Percentiles rank a stretch among this genome's conserved stretches.
Conservation (phyloP, 2,329 filamentous ascomycete species). For the Lecanicillium sp. region DNA sequence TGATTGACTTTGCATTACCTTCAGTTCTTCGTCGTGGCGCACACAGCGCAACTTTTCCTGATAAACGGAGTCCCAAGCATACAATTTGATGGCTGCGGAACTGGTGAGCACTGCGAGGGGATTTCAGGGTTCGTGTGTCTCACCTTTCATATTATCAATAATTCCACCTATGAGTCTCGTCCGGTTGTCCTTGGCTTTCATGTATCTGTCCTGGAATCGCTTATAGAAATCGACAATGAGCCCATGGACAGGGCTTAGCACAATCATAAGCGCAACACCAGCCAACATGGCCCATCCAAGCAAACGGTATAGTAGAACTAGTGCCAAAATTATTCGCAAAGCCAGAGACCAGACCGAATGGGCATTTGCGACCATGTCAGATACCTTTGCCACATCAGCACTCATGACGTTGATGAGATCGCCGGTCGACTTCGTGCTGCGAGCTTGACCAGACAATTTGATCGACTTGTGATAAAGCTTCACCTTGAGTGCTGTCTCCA, state of each 20-base stretch:
- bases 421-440: conserved; percentile 74
- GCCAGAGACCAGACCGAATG: conserved; percentile 88
- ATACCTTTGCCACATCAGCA: conserved; percentile 80
- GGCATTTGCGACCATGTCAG: conserved; percentile 82
- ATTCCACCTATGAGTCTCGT: conserved; percentile 87
- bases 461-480: conserved; percentile 83
- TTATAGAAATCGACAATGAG: conserved; percentile 83
- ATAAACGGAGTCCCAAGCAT: conserved; percentile 86
- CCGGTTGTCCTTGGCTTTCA: conserved; percentile 90
- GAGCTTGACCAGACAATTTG: conserved; percentile 77
- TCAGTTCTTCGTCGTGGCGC: conserved; percentile 80
- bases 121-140: conserved; percentile 7
- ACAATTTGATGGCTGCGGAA: conserved; percentile 62
- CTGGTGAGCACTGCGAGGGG: conserved; percentile 5
- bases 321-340: conserved; percentile 83
- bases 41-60: conserved; percentile 89
- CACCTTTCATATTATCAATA: conserved; percentile 89
- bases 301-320: conserved; percentile 86
- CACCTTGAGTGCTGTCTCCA: conserved; percentile 75
- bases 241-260: conserved; percentile 89
- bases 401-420: conserved; percentile 97
- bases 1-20: conserved; percentile 83
- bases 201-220: conserved; percentile 78
- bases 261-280: conserved; percentile 78
- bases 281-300: conserved; percentile 84